Conservation (phyloP, 2,329 filamentous ascomycete species). For the Davidsoniella australis region DNA sequence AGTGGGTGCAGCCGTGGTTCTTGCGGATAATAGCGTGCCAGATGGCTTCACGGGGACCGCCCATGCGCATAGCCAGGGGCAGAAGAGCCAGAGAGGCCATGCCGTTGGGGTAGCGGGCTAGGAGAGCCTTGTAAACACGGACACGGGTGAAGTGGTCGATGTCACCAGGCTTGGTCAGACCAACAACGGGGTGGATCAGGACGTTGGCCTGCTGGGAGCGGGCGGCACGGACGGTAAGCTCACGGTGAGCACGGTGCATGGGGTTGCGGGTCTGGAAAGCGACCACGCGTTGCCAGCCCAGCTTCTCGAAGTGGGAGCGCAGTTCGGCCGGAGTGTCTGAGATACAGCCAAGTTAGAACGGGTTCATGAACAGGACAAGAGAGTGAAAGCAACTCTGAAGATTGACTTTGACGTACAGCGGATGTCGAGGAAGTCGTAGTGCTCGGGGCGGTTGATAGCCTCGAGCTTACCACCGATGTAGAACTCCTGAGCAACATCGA, state of each 20-base stretch:
- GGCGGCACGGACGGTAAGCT: slow-evolving; percentile 91
- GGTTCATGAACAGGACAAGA: not conserved
- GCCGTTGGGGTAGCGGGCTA: slow-evolving; percentile 94
- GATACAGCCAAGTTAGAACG: slow-evolving; percentile 11
- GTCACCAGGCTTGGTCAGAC: slow-evolving; percentile 95
- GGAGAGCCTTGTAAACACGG: slow-evolving; percentile 91
- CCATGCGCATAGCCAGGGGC: slow-evolving; percentile 97
- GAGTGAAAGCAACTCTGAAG: not conserved
- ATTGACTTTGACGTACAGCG: slow-evolving; percentile 47
- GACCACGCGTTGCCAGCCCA: slow-evolving; percentile 93
- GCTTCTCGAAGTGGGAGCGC: slow-evolving; percentile 95
- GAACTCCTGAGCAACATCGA: slow-evolving; percentile 63
- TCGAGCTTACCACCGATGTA: slow-evolving; percentile 95
- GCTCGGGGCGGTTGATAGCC: slow-evolving; percentile 84
- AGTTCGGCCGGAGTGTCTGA: slow-evolving; percentile 83
- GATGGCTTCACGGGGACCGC: slow-evolving; percentile 90
- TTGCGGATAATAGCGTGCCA: slow-evolving; percentile 99
- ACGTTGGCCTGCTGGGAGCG: slow-evolving; percentile 95
- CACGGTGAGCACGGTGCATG: slow-evolving; percentile 97
- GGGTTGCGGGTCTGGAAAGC: slow-evolving; percentile 99
- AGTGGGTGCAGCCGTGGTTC: slow-evolving; percentile 97
- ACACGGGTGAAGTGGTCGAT: slow-evolving; percentile 99
- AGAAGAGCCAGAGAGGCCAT: slow-evolving; percentile 95
- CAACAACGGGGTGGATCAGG: slow-evolving; percentile 95
- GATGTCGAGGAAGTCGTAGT: slow-evolving; percentile 97